Evolutionary conservation across 106 monocot genomes (phyloP).

Genomic region (Posidonia australis): DNA sequence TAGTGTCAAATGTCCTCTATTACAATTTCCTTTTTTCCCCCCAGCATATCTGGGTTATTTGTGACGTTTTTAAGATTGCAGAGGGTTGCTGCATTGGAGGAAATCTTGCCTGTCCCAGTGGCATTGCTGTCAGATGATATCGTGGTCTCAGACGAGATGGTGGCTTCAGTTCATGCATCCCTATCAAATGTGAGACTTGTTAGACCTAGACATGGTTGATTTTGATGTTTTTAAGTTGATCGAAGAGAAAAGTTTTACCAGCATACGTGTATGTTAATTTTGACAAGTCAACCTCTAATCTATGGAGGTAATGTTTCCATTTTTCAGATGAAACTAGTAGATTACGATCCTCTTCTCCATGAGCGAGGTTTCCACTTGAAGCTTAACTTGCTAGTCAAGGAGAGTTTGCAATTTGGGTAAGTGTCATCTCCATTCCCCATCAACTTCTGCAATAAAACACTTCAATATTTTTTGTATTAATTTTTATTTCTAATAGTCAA

Average conservation of each 20-base stretch:
- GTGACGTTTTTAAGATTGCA: constrained; percentile 15
- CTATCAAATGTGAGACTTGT: constrained; percentile 44
- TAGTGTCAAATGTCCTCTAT: background rate
- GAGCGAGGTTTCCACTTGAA: constrained; percentile 67
- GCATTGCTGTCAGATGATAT: constrained; percentile 18
- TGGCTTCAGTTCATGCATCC: constrained; percentile 38
- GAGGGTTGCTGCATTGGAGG: constrained; percentile 77
- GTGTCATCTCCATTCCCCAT: background rate
- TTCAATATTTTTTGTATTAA: background rate
- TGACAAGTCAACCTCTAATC: background rate
- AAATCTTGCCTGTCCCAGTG: constrained; percentile 55
- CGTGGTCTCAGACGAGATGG: constrained; percentile 33
- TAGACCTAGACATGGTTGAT: background rate
- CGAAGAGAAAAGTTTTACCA: background rate
- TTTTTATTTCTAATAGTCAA: background rate
- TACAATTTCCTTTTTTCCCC: background rate
- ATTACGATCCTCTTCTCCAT: constrained; percentile 81
- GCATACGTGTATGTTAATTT: background rate
- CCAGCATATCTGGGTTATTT: background rate
- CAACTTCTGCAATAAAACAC: background rate
- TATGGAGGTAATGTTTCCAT: background rate
- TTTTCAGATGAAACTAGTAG: constrained; percentile 48
- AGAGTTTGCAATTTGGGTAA: constrained; percentile 84
- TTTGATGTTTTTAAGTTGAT: background rate
- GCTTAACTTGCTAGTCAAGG: constrained; percentile 61